Evolutionary conservation across 345 rosid genomes (phyloP), one percentile per base, ranked within the genome.

Genomic region (Populus pruinosa): DNA sequence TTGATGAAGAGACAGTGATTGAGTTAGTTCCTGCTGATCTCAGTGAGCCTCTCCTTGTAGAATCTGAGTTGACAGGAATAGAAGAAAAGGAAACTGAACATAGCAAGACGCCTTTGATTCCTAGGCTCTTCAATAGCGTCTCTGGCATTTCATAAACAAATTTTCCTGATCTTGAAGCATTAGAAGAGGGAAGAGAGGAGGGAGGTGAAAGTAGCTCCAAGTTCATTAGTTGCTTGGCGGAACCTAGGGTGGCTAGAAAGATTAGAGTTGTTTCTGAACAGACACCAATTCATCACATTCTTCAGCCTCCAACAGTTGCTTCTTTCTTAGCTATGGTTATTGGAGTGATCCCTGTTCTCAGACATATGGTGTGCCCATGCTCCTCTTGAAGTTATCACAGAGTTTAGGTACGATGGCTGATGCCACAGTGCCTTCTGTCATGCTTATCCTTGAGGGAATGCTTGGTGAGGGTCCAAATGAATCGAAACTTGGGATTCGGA

Each of bases 391-490:
- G 92, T 93, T 68, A 1, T 93, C 38, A 96, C 96, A 0, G 99
- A 96, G 98, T 82, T 85, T 96, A 66, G 87, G 87, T 79, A 93
- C 93, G 73, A 70, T 96, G 83, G 99, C 82, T 0, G 90, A 90
- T 4, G 98, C 97, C 38, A 87, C 86, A 93, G 99, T 96, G 74
- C 99, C 99, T 2, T 96, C 97, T 2, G 99, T 92, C 82, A 93
- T 92, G 99, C 98, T 96, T 77, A 81, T 96, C 5, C 98, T 93
- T 23, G 95, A 98, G 18, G 99, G 99, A 47, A 91, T 93, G 94
- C 88, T 96, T 36, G 87, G 98, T 0, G 96, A 96, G 80, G 99
- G 99, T 72, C 99, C 99, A 35, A 92, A 84, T 18, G 94, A 93
- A 31, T 92, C 99, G 3, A 82, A 81, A 23, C 91, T 96, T 14